These are phyloP conservation scores for Alternaria viburni DNA, from an alignment of 2,329 filamentous ascomycete genomes.

Conservation along the genomic window DNA sequence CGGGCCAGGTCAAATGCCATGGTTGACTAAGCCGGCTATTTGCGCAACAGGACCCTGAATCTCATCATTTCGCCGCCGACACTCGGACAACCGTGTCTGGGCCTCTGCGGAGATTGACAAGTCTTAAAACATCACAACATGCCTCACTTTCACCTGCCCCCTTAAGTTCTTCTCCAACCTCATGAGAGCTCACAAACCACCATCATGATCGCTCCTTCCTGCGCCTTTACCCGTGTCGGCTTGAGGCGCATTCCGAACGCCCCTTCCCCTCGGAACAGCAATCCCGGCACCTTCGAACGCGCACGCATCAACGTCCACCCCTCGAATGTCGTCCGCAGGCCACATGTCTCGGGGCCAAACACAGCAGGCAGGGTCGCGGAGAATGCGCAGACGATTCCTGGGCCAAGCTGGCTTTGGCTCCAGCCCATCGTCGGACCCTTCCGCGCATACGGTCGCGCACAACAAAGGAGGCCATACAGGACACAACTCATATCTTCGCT, in stretches of 20 bases:
- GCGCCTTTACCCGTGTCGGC: conserved; percentile 35
- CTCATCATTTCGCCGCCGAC: conserved; percentile 31
- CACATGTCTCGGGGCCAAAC: conserved; percentile 28
- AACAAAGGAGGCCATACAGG: conserved; percentile 74
- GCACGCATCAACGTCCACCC: conserved; percentile 17
- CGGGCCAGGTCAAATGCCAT: not conserved
- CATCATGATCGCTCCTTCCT: conserved; percentile 39
- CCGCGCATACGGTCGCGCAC: conserved; percentile 70
- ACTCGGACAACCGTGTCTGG: conserved; percentile 21
- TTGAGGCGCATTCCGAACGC: conserved; percentile 31
- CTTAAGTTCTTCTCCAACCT: not conserved
- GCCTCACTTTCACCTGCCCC: conserved; percentile 7
- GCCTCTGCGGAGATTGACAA: conserved; percentile 20
- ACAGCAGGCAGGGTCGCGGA: conserved; percentile 24
- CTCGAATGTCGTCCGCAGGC: conserved; percentile 17
- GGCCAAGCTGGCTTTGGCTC: conserved; percentile 55
- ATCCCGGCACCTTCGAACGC: conserved; percentile 12
- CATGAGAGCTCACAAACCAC: conserved; percentile 17
- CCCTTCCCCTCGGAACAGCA: conserved; percentile 9
- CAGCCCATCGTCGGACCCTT: conserved; percentile 55
- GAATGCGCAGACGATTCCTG: conserved; percentile 47
- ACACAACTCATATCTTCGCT: conserved; percentile 80
- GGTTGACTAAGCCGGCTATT: conserved; percentile 19
- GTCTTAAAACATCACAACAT: conserved; percentile 21
- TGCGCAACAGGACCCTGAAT: conserved; percentile 15